Evolutionary conservation across 2,329 filamentous ascomycete species (phyloP), one percentile per base, ranked within the genome.

Genomic region (Colletotrichum tofieldiae): DNA sequence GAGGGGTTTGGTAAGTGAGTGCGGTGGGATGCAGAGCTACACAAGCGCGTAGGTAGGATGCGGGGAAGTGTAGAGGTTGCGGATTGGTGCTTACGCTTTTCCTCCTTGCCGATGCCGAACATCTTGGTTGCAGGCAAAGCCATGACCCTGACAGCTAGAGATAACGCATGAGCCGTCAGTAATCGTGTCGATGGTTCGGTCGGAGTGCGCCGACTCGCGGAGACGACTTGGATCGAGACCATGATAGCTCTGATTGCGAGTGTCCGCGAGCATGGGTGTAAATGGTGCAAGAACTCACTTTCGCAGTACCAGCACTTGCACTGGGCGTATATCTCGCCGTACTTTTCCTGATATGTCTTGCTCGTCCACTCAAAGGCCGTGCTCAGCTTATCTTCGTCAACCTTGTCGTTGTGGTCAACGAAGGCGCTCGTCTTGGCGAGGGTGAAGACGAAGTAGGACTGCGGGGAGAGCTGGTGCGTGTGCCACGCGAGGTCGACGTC

Each of bases 251-350:
- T n/a, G 43, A n/a, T 45, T 45, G 7, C 43, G 18, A 45, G 43
- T 7, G 43, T 3, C 20, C 43, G 20, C 43, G 11, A 41, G 11
- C 14, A n/a, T 20, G 60, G 4, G 32, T 20, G 59, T 26, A 11
- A n/a, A 49, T 45, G 18, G 41, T 35, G 41, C 37, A 16, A 7
- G 23, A 20, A 75, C 76, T 67, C 70, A 82, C 82, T 87, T 81
- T 95, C 93, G 82, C 93, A 95, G 81, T 94, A 93, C 92, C 92
- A 94, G 80, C 92, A 94, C 1, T 89, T 92, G 77, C 93, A 94
- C 79, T 92, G 91, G 3, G 87, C 90, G 79, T 94, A 95, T 12
- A 92, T 86, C 66, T 90, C 87, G 26, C 84, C 82, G 75, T 88
- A 94, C 20, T 83, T 78, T 49, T 88, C 88, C 76, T 92, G 88